Base-by-base conservation (phyloP, 1,284 basidiomycete genomes). In the Melanopsichium pennsylvanicum region DNA sequence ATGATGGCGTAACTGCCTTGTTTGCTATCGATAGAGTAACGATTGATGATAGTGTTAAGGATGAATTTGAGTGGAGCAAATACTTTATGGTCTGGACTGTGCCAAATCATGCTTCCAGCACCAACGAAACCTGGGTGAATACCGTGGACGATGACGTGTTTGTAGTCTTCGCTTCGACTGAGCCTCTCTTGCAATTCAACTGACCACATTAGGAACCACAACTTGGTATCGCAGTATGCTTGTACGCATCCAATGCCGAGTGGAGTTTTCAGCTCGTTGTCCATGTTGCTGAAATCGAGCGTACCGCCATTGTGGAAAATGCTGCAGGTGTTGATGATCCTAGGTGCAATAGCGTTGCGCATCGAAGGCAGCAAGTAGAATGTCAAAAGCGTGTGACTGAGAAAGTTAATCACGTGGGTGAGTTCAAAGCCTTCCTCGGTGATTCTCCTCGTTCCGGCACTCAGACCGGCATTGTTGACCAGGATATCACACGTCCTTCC, bases 391-490 rank as follows among this genome's bases (percentile, higher is more conserved):
- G 46, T 56, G 42, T 76, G 75, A 4, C 55, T 56, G 38, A 76
- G 57, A 23, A 72, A 70, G 49, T 75, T 74, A 58, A 76, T 55
- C 16, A 61, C 59, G 15, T 63, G 48, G 9, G 70, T 68, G 31
- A 76, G 21, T 31, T 76, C 75, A 36, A 76, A 73, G 0, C 72
- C 75, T 39, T 76, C 75, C 10, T 71, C 64, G 0, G 73, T 76
- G 13, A 57, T 54, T 18, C 38, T 42, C 5, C 47, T 15, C 9
- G 33, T 16, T 0, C 58, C 56, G 3, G 61, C 56, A 0, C 49
- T 36, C 3, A 74, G 32, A 10, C 75, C 75, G 23, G 75, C 75
- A 39, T 75, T 76, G 57, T 71, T 72, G 35, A 56, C 55, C 1
- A 75, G 43, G 22, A 71, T 63, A 21, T 76, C 72, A 13, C 51